Evolutionary conservation across 2,329 filamentous ascomycete species (phyloP).

Genomic region (Trichoderma simmonsii): DNA sequence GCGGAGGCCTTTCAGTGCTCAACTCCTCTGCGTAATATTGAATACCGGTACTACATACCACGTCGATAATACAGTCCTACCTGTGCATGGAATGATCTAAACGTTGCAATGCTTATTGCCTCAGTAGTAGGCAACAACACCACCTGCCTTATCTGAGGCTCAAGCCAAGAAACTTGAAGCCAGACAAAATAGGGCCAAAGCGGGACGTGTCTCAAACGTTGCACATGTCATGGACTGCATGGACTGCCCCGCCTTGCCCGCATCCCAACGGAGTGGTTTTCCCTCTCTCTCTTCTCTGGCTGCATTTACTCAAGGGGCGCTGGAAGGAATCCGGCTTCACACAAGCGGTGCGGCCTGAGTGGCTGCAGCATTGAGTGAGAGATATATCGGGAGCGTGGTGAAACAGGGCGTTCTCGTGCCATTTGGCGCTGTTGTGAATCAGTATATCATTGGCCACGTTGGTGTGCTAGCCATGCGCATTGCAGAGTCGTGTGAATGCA

Average conservation of each 20-base stretch:
- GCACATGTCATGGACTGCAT: not conserved
- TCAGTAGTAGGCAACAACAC: not conserved
- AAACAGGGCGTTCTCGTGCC: slow-evolving; percentile 5
- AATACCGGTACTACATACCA: not conserved
- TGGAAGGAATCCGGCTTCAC: not conserved
- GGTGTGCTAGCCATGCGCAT: not conserved
- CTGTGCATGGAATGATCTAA: not conserved
- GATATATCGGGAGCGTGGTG: slow-evolving; percentile 10
- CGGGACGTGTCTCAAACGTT: not conserved
- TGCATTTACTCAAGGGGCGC: not conserved
- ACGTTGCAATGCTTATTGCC: not conserved
- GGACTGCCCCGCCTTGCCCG: not conserved
- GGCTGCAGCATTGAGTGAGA: not conserved
- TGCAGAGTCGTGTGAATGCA: not conserved
- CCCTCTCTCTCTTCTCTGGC: not conserved
- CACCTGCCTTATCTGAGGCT: not conserved
- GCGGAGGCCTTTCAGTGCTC: not conserved
- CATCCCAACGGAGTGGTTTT: not conserved
- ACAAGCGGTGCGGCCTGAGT: not conserved
- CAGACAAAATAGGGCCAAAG: not conserved
- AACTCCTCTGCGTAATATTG: not conserved
- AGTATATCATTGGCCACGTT: not conserved
- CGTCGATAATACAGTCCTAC: not conserved
- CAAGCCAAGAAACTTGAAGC: not conserved
- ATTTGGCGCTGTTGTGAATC: not conserved